Conservation (phyloP, 2,329 filamentous ascomycete genomes). For the Nemania bipapillata region DNA sequence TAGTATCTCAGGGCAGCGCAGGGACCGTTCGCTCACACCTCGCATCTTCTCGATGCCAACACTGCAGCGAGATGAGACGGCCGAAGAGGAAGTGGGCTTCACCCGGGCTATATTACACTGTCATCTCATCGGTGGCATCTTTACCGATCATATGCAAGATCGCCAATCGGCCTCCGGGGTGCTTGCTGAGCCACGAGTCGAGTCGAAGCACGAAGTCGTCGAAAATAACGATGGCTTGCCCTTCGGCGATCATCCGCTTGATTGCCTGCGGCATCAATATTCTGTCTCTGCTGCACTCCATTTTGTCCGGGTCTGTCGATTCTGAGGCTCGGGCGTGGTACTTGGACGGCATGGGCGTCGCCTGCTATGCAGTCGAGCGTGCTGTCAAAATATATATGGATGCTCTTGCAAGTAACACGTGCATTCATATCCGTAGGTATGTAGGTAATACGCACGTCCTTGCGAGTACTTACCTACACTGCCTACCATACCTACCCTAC, state of each 20-base stretch:
- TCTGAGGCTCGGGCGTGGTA: not conserved
- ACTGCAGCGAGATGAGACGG: not conserved
- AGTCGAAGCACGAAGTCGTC: conserved; percentile 66
- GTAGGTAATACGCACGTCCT: not conserved
- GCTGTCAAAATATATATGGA: not conserved
- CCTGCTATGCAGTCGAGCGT: not conserved
- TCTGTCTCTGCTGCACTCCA: conserved; percentile 51
- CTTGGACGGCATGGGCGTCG: not conserved
- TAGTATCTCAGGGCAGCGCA: conserved; percentile 6
- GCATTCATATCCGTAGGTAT: not conserved
- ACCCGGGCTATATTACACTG: conserved; percentile 58
- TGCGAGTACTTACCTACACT: no score
- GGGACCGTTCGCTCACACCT: conserved; percentile 22
- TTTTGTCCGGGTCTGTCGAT: not conserved
- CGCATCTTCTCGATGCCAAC: conserved; percentile 11
- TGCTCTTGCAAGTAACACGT: not conserved
- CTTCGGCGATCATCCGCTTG: conserved; percentile 64
- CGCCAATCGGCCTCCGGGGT: conserved; percentile 68
- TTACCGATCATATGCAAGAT: conserved; percentile 71
- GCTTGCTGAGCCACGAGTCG: conserved; percentile 67
- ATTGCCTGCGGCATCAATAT: conserved; percentile 60
- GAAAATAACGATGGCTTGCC: conserved; percentile 66
- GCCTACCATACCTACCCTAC: no score
- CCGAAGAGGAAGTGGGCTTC: not conserved
- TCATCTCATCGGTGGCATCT: conserved; percentile 69